Evolutionary conservation across 352 stramenopile genomes (phyloP), one percentile per base, ranked within the genome.

Genomic region (Globisporangium spinosum): DNA sequence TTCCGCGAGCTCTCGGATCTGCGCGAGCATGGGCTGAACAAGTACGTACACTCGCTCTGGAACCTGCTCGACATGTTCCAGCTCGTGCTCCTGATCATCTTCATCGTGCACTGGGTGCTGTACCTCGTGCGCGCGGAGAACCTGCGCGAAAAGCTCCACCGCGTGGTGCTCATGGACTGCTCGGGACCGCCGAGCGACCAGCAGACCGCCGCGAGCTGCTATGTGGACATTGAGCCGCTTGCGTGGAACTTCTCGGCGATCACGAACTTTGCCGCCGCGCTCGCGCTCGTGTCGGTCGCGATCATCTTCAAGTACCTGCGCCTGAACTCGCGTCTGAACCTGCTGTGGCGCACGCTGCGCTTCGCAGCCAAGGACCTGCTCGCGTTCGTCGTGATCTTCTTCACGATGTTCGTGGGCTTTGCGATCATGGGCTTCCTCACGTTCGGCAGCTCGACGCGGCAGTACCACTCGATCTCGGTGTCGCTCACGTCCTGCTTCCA

Each of bases 241-340:
- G 80, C 82, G 20, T 81, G 73, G 70, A 69, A 78, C 9, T 83
- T 84, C 49, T 65, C 74, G 15, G 69, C 5, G 80, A 40, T 40
- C 9, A 40, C 35, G 9, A 40, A 40, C 3, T 40, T 40, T 40
- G 35, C 35, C 35, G 35, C 85, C 15, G 72, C 70, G 20, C 73
- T 94, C 35, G 35, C 6, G 77, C 82, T 94, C 8, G 80, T 91
- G 34, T 89, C 80, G 0, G 78, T 94, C 25, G 82, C 83, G 0
- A 94, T 94, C 61, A 82, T 94, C 45, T 94, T 92, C 74, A 94
- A 94, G 77, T 94, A 92, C 53, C 66, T 94, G 35, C 35, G 35
- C 13, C 35, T 40, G 9, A 40, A 40, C 35, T 40, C 35, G 55
- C 82, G 83, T 1, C 70, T 92, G 23, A 93, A 92, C 58, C 67